Evolutionary conservation across 148 eudicot species (phyloP), one percentile per base, ranked within the genome.

Genomic region (Cornus controversa): DNA sequence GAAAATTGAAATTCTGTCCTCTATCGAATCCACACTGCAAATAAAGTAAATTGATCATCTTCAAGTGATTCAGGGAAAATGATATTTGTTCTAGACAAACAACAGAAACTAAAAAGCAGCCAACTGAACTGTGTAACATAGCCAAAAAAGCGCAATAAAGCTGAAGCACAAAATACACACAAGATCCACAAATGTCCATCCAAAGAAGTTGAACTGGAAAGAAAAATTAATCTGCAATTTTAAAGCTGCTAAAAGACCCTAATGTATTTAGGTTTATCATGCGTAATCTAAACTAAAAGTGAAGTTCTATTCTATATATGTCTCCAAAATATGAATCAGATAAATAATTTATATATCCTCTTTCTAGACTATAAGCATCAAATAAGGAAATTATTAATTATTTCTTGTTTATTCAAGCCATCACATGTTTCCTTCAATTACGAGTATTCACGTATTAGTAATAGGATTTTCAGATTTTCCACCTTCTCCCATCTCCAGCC

Each of bases 11-110:
- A 93, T 85, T 66, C 25, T 78, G 26, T 82, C 87, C 50, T 83
- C 67, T 1, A 28, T 10, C 54, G 85, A 60, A 71, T 84, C 86
- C 78, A 93, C 85, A 69, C 97, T 93, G 91, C 79, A 86, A 78
- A 75, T 10, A 53, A 66, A 24, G 53, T 15, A 74, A 7, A 26
- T 5, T 10, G 22, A 50, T 23, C 31, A 69, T 27, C 70, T 22
- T 6, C n/a, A 14, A 37, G 8, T 72, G 29, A 31, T 24, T 18
- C 65, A 10, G n/a, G 22, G 9, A 79, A 53, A 5, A 72, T 67
- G 6, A 66, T 24, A 74, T 1, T 7, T 20, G 11, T 54, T 26
- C 26, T n/a, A 20, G 15, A 67, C 5, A 57, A 57, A 22, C 31
- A 24, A 45, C 27, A 25, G 31, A 63, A 75, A 11, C 36, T 37